Conservation (phyloP, 2,329 filamentous ascomycete genomes). For the Escovopsis weberi region DNA sequence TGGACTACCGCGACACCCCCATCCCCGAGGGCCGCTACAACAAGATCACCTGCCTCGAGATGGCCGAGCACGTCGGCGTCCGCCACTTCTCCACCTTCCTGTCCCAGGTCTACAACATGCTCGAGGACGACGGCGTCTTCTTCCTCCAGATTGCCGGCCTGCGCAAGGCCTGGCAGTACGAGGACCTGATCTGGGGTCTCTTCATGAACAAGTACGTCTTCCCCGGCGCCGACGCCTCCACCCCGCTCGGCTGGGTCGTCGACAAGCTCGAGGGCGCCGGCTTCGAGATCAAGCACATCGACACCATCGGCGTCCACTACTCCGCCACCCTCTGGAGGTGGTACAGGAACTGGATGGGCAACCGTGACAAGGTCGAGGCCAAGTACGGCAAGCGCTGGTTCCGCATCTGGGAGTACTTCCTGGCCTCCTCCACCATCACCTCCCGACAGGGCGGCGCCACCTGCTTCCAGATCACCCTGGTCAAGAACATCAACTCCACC, state of each 20-base stretch:
- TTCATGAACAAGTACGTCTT: slow-evolving; percentile 99
- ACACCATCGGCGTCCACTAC: slow-evolving; percentile 94
- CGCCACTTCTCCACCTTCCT: slow-evolving; percentile 73
- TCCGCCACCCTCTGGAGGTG: slow-evolving; percentile 93
- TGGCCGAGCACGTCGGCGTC: slow-evolving; percentile 97
- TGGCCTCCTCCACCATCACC: slow-evolving; percentile 72
- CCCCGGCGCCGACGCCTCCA: slow-evolving; percentile 90
- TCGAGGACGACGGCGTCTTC: slow-evolving; percentile 90
- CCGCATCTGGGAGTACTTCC: slow-evolving; percentile 91
- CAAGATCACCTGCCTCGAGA: slow-evolving; percentile 95
- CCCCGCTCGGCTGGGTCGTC: slow-evolving; percentile 77
- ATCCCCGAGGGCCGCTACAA: slow-evolving; percentile 57
- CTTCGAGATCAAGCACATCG: slow-evolving; percentile 71
- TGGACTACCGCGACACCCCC: slow-evolving; percentile 93
- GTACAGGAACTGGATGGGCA: slow-evolving; percentile 97
- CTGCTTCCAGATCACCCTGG: slow-evolving; percentile 76
- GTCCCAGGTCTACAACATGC: slow-evolving; percentile 82
- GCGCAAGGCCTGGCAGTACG: slow-evolving; percentile 91
- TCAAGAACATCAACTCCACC: slow-evolving; percentile 87
- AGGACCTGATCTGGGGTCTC: slow-evolving; percentile 93
- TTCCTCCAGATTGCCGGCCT: slow-evolving; percentile 93
- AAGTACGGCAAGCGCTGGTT: slow-evolving; percentile 97
- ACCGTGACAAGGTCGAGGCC: slow-evolving; percentile 78
- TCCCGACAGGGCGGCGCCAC: slow-evolving; percentile 75
- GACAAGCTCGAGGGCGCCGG: slow-evolving; percentile 62